A percentile compares a stretch with the other conserved stretches of the same genome.
Evolutionary conservation across 371 early-diverging fungal genomes (phyloP).

Genomic region (Syncephalastrum monosporum): DNA sequence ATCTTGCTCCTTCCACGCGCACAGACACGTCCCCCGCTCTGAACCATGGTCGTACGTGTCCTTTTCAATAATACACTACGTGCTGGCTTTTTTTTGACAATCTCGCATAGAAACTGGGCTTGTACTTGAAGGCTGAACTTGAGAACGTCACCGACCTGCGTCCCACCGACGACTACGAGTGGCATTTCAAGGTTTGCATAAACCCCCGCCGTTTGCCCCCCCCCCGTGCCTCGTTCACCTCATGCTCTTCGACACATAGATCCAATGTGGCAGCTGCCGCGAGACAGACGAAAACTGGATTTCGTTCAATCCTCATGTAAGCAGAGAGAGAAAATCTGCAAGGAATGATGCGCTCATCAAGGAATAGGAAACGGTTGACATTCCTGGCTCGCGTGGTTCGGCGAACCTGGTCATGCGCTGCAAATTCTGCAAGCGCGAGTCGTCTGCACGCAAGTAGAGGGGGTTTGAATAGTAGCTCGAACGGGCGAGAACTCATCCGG

Average conservation of each 20-base stretch:
- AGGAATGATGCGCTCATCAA: background rate
- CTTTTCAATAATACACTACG: no score
- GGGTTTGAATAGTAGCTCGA: background rate
- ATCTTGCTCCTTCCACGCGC: no score
- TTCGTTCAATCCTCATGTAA: conserved; percentile 57
- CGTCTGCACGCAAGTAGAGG: conserved; percentile 59
- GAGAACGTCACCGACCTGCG: conserved; percentile 76
- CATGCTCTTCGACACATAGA: conserved; percentile 27
- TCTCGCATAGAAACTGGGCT: conserved; percentile 44
- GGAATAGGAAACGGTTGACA: conserved; percentile 33
- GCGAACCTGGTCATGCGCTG: conserved; percentile 92
- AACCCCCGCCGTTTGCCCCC: background rate
- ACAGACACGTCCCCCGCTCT: no score
- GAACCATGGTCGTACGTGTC: no score
- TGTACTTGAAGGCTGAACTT: conserved; percentile 78
- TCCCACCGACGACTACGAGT: conserved; percentile 64
- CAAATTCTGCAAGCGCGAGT: conserved; percentile 89
- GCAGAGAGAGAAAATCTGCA: background rate
- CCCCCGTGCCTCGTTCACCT: background rate
- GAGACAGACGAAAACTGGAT: conserved; percentile 77
- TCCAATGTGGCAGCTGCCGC: conserved; percentile 81
- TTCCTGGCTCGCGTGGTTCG: conserved; percentile 66
- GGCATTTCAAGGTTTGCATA: conserved; percentile 70
- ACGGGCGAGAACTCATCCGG: no score
- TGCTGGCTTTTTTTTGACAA: no score